Evolutionary conservation across 2,329 filamentous ascomycete genomes (phyloP).

Genomic region (Fusarium sp.): DNA sequence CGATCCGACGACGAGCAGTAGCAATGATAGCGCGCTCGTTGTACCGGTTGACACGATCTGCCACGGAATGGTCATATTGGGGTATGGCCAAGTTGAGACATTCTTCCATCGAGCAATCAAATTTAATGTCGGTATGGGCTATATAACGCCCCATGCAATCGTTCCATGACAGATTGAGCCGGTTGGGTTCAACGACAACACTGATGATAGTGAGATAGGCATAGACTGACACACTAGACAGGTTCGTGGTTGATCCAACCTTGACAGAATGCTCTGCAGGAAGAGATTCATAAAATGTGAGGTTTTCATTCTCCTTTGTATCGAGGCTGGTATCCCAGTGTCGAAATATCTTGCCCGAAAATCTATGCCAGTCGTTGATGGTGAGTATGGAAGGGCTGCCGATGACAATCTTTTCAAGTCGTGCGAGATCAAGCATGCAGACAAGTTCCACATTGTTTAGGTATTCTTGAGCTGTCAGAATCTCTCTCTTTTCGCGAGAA

Average conservation of each 20-base stretch:
- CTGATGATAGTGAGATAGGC: slow-evolving; percentile 1
- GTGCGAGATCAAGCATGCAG: slow-evolving; percentile 3
- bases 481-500: neutral
- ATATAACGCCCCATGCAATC: neutral
- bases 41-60: slow-evolving; percentile 1
- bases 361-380: neutral
- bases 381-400: too few species aligned
- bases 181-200: neutral
- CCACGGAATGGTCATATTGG: slow-evolving; percentile 1
- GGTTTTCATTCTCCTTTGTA: neutral
- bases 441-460: neutral
- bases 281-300: neutral
- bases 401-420: neutral
- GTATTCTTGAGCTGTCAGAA: slow-evolving; percentile 1
- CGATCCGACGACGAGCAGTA: neutral
- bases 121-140: neutral
- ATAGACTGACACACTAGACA: neutral
- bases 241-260: neutral
- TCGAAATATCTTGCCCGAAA: slow-evolving; percentile 6
- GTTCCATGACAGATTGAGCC: neutral
- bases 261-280: neutral
- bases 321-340: neutral
- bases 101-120: neutral
- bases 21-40: slow-evolving; percentile 4
- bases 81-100: slow-evolving; percentile 1